A percentile compares a stretch with the other conserved stretches of the same genome.
Conservation (phyloP, 2,329 filamentous ascomycete genomes). For the Talaromyces verruculosus region DNA sequence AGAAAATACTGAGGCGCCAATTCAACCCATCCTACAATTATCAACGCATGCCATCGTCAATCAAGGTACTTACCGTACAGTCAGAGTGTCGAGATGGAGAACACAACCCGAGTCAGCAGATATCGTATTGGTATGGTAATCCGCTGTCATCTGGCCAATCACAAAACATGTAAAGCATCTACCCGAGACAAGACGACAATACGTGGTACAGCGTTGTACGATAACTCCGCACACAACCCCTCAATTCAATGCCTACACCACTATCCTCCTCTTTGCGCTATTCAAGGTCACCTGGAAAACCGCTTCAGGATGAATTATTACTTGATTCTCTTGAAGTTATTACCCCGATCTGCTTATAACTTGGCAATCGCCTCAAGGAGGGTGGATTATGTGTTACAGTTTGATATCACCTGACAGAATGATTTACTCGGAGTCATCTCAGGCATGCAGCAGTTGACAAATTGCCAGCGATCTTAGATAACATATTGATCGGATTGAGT, state of each 20-base stretch:
- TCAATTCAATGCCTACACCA: not conserved
- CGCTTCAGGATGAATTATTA: not conserved
- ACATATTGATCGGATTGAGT: not conserved
- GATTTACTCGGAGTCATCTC: not conserved
- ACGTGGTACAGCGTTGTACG: not conserved
- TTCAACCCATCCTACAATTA: not conserved
- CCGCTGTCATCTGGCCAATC: not conserved
- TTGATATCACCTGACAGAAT: slow-evolving; percentile 7
- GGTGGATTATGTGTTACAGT: not conserved
- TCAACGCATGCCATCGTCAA: not conserved
- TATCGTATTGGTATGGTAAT: slow-evolving; percentile 10
- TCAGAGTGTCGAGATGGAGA: not conserved
- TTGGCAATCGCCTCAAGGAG: not conserved
- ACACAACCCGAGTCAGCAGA: not conserved
- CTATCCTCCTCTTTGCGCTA: not conserved
- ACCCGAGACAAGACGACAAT: slow-evolving; percentile 5
- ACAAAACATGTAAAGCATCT: not conserved
- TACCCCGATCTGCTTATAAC: not conserved
- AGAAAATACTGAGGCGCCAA: not conserved
- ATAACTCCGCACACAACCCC: slow-evolving; percentile 11
- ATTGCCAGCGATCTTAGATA: not conserved
- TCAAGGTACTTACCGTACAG: not conserved
- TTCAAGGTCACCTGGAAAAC: not conserved
- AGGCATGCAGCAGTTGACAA: not conserved
- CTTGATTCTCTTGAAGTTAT: not conserved